A percentile compares a stretch with the other conserved stretches of the same genome.
phyloP scores from a whole-genome alignment of 495 filamentous ascomycete species.

The Aspergillus leporis region DNA sequence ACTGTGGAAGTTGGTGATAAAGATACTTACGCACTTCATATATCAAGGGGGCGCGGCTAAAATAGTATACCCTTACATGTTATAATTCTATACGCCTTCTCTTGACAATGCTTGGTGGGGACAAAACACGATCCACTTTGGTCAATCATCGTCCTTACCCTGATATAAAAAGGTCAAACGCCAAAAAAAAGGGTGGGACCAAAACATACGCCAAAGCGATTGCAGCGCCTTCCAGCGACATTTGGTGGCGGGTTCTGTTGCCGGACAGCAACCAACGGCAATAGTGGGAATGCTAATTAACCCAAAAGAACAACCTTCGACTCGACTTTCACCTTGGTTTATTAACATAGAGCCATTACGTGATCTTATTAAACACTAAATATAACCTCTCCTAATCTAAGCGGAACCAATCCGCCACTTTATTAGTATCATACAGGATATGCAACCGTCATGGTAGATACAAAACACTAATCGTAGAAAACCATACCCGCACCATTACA shows the following conservation, averaged over 20 bases:
- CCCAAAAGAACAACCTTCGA: too few relatives aligned
- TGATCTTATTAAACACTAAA: conserved; percentile 1
- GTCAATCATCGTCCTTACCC: neutral
- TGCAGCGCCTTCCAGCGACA: conserved; percentile 7
- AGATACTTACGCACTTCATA: neutral
- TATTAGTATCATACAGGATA: neutral
- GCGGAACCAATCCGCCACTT: neutral
- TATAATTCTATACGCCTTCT: neutral
- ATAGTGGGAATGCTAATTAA: neutral
- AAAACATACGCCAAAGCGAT: neutral
- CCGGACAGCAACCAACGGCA: neutral
- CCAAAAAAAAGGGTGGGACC: neutral
- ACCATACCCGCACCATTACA: neutral
- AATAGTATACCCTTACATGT: neutral
- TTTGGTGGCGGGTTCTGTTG: neutral
- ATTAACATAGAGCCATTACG: neutral
- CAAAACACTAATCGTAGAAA: neutral
- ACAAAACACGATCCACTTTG: neutral
- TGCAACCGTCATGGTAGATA: neutral
- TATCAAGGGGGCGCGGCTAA: neutral
- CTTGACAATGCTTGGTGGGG: neutral
- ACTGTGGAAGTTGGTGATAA: neutral
- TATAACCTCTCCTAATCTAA: neutral
- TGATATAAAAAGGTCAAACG: neutral
- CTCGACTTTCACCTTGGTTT: too few relatives aligned